Conservation (phyloP, 208 protist species). For the Vickermania ingenoplastis region DNA sequence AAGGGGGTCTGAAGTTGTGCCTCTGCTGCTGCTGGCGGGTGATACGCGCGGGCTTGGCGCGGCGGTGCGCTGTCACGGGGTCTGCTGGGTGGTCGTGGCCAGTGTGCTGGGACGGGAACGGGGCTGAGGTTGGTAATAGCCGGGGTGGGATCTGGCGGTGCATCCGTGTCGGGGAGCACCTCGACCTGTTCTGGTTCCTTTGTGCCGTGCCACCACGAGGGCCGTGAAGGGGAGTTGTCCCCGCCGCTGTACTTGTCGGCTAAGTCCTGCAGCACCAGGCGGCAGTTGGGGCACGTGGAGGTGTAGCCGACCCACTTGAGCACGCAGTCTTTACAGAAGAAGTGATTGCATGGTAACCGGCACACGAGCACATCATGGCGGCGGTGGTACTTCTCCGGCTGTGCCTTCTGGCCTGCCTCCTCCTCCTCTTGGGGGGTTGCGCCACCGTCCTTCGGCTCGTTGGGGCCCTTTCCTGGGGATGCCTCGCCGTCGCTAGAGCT, state of each 20-base stretch:
- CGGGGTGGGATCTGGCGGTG: too few relatives aligned
- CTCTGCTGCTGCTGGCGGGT: too few relatives aligned
- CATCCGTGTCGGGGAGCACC: not conserved
- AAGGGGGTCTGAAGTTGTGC: too few relatives aligned
- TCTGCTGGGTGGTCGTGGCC: not conserved
- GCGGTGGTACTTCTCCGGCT: not conserved
- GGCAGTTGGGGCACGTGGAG: slow-evolving; percentile 51
- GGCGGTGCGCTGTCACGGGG: too few relatives aligned
- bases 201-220: not conserved
- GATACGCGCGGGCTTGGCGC: too few relatives aligned
- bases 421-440: not conserved
- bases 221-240: not conserved
- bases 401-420: not conserved
- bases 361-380: slow-evolving; percentile 20
- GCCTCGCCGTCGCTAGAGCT: not conserved
- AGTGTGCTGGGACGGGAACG: not conserved
- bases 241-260: not conserved
- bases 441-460: not conserved
- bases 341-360: slow-evolving; percentile 57
- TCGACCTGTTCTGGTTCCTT: not conserved
- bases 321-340: slow-evolving; percentile 43
- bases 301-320: slow-evolving; percentile 35
- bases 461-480: not conserved
- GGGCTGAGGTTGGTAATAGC: not conserved
- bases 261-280: slow-evolving; percentile 20